Base-by-base conservation (phyloP, 176 grass and related monocot species). In the Leersia perrieri region DNA sequence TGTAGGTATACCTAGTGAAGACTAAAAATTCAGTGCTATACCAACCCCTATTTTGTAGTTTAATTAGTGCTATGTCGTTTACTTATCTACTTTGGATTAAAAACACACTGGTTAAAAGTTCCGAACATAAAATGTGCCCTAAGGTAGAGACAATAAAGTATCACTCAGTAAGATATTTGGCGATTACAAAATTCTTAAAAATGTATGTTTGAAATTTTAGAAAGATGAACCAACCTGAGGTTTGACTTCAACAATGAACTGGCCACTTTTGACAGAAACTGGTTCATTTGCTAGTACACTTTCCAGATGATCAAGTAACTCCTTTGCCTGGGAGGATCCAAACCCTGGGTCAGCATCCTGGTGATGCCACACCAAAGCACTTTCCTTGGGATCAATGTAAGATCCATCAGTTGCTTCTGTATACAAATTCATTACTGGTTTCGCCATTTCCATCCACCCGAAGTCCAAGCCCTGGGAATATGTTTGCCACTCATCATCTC, bases 181-280 rank as follows among this genome's bases (percentile, higher is more conserved):
- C 0, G 7, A n/a, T 53, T 22, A 35, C 75, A 68, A 60, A 11
- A 16, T 39, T 16, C 66, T 79, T 53, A 60, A 33, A 26, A 58
- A 68, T 16, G 36, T n/a, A 51, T n/a, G n/a, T 70, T 62, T 63
- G 41, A 22, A 32, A 88, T 73, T 47, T 44, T 63, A 69, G 68
- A 44, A 10, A 67, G 53, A 68, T 33, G 60, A 41, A 91, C 86
- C 42, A 66, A 98, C 96, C 96, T 99, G 96, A 73, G 96, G 96
- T 87, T 99, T 99, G 68, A 99, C 96, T 90, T 99, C 96, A 57
- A 99, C 90, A 88, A 99, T 95, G 70, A 79, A 93, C 83, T 95
- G 96, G n/a, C 96, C 96, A 34, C 92, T 95, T 82, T 99, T 99
- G n/a, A 95, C 96, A 10, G 84, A 84, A 25, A 95, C 96, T 38